Evolutionary conservation across 2,329 filamentous ascomycete species (phyloP).

Genomic region (Penicillium hordei): DNA sequence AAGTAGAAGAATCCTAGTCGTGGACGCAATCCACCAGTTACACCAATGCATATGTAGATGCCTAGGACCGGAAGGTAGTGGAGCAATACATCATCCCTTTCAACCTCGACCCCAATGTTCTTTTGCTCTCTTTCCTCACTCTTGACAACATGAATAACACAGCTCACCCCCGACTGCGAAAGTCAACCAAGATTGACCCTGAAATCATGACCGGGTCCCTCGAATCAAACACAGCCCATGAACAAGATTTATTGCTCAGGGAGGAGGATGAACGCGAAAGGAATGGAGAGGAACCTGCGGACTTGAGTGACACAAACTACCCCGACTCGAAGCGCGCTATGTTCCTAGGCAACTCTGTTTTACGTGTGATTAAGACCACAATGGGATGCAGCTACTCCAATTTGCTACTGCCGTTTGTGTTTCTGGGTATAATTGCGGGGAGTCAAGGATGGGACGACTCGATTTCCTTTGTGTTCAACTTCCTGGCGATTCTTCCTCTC

Average conservation of each 20-base stretch:
- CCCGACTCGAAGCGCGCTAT: not conserved
- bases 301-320: not conserved
- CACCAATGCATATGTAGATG: not conserved
- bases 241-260: not conserved
- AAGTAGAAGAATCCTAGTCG: not conserved
- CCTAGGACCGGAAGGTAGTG: not conserved
- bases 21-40: not conserved
- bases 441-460: slow-evolving; percentile 58
- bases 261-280: not conserved
- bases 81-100: slow-evolving; percentile 4
- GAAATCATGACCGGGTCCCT: not conserved
- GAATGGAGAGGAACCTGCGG: not conserved
- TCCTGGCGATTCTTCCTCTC: slow-evolving; percentile 63
- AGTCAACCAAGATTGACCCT: not conserved
- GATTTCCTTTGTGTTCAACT: slow-evolving; percentile 78
- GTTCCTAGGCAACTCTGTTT: slow-evolving; percentile 50
- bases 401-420: slow-evolving; percentile 69
- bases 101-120: not conserved
- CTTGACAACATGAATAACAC: not conserved
- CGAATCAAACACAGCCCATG: not conserved
- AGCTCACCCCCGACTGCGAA: slow-evolving; percentile 7
- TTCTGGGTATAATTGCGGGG: slow-evolving; percentile 69
- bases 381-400: slow-evolving; percentile 79
- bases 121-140: not conserved
- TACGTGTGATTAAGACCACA: slow-evolving; percentile 31